Conservation (phyloP, 2,329 filamentous ascomycete genomes). For the Botrytis aclada region DNA sequence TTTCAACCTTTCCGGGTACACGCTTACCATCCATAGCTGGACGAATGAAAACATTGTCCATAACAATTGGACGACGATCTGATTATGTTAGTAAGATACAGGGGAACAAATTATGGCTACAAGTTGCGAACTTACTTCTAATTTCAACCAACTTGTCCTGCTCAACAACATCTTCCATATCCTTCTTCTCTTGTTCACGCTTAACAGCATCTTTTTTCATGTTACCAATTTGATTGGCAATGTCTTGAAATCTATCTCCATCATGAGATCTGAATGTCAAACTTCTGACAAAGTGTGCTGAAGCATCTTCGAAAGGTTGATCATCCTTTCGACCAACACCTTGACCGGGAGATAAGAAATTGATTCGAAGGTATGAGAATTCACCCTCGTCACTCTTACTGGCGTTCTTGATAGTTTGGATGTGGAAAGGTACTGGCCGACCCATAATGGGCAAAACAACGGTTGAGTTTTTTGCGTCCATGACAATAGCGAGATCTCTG, state of each 20-base stretch:
- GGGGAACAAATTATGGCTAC: constrained; percentile 24
- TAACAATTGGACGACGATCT: constrained; percentile 84
- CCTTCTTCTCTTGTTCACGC: constrained; percentile 97
- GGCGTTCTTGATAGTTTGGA: constrained; percentile 97
- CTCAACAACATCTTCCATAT: constrained; percentile 98
- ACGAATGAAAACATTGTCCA: constrained; percentile 93
- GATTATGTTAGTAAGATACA: constrained; percentile 39
- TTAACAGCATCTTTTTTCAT: constrained; percentile 91
- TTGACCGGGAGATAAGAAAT: constrained; percentile 94
- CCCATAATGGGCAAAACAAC: constrained; percentile 97
- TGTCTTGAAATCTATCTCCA: constrained; percentile 82
- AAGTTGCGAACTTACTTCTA: constrained; percentile 61
- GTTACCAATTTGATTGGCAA: constrained; percentile 89
- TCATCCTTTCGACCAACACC: constrained; percentile 97
- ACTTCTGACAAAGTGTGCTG: constrained; percentile 92
- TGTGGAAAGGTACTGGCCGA: constrained; percentile 94
- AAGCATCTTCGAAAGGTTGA: constrained; percentile 94
- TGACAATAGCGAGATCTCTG: constrained; percentile 82
- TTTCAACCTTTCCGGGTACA: constrained; percentile 91
- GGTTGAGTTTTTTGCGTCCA: constrained; percentile 86
- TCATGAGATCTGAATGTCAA: constrained; percentile 92
- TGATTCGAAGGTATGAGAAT: constrained; percentile 91
- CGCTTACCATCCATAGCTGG: constrained; percentile 96
- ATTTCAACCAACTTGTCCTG: constrained; percentile 97
- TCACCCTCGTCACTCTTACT: constrained; percentile 97